Evolutionary conservation across 2,329 filamentous ascomycete species (phyloP).

Genomic region (Fusarium graminum): DNA sequence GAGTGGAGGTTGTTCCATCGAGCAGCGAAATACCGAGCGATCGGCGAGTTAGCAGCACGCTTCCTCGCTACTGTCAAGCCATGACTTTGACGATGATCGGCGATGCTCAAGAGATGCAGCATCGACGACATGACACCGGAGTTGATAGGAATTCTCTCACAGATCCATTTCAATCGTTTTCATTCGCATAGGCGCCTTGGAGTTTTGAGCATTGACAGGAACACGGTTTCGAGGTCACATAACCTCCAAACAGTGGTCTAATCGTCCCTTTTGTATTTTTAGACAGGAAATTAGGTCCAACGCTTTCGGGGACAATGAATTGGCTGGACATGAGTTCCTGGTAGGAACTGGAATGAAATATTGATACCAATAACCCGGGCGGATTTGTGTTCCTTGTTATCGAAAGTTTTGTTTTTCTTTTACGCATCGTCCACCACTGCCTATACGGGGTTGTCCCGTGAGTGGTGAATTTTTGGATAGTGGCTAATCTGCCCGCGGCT

Average conservation of each 20-base stretch:
- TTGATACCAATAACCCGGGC: slow-evolving; percentile 47
- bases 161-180: slow-evolving; percentile 46
- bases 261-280: slow-evolving; percentile 33
- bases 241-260: slow-evolving; percentile 20
- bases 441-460: slow-evolving; percentile 1
- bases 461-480: slow-evolving; percentile 21
- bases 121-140: slow-evolving; percentile 41
- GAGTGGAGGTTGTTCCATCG: neutral
- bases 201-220: slow-evolving; percentile 45
- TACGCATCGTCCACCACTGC: neutral
- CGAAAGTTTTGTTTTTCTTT: slow-evolving; percentile 22
- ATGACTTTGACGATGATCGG: slow-evolving; percentile 24
- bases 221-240: slow-evolving; percentile 29
- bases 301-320: slow-evolving; percentile 22
- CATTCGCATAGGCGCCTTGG: slow-evolving; percentile 48
- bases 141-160: slow-evolving; percentile 41
- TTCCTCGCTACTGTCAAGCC: slow-evolving; percentile 8
- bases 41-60: neutral
- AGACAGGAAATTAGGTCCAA: slow-evolving; percentile 35
- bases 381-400: slow-evolving; percentile 40
- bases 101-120: slow-evolving; percentile 28
- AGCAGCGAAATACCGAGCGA: neutral
- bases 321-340: slow-evolving; percentile 36
- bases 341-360: slow-evolving; percentile 35
- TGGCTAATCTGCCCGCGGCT: slow-evolving; percentile 14